Conservation (phyloP, 108 stramenopile species). For the Skeletonema costatum region DNA sequence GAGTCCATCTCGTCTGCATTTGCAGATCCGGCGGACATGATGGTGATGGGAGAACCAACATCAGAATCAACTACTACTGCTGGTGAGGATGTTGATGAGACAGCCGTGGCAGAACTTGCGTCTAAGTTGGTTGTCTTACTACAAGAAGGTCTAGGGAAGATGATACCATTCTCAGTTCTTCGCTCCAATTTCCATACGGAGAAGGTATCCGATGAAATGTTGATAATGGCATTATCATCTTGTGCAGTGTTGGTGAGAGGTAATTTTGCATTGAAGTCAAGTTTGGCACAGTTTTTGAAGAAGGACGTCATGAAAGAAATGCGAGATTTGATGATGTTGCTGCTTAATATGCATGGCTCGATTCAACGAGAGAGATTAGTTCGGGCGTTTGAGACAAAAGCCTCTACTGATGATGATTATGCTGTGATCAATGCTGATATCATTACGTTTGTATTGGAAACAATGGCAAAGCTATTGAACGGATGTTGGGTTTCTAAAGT, state of each 20-base stretch:
- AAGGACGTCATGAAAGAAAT: conserved; percentile 48
- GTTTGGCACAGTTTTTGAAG: conserved; percentile 44
- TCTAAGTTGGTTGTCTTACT: conserved; percentile 62
- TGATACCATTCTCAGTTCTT: conserved; percentile 75
- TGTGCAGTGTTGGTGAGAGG: conserved; percentile 83
- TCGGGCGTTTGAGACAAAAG: conserved; percentile 29
- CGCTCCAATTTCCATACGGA: conserved; percentile 51
- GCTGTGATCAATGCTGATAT: conserved; percentile 44
- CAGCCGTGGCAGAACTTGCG: conserved; percentile 49
- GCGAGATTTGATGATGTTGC: conserved; percentile 71
- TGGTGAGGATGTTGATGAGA: conserved; percentile 7
- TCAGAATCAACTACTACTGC: conserved; percentile 16
- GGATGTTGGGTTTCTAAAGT: conserved; percentile 73
- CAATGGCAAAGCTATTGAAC: conserved; percentile 54
- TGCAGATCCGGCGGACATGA: neutral
- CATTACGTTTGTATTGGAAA: conserved; percentile 60
- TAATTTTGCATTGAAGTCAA: conserved; percentile 76
- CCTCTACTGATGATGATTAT: conserved; percentile 10
- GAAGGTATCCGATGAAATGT: conserved; percentile 45
- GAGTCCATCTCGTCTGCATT: conserved; percentile 23
- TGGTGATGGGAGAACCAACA: conserved; percentile 2
- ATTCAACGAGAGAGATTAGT: conserved; percentile 66
- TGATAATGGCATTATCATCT: conserved; percentile 65
- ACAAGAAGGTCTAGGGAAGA: conserved; percentile 57
- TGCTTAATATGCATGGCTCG: conserved; percentile 71